Evolutionary conservation across 2,329 filamentous ascomycete species (phyloP).

Genomic region (Curvularia hawaiiensis): DNA sequence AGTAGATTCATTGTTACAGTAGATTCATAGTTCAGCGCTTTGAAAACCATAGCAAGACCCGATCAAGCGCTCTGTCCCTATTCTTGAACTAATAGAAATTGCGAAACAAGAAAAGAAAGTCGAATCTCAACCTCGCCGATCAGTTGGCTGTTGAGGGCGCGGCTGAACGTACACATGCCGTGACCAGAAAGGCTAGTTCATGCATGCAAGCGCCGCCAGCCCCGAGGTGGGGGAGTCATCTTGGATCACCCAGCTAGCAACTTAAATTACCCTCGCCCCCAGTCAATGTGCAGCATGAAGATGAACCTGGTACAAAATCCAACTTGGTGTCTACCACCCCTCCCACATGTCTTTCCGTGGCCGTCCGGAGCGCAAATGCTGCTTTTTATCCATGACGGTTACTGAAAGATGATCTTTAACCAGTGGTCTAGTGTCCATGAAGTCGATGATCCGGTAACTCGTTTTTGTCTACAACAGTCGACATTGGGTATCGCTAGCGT

Average conservation of each 20-base stretch:
- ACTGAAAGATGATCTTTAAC: neutral
- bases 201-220: neutral
- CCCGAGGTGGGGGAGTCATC: neutral
- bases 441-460: neutral
- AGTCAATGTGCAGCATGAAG: neutral
- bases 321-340: neutral
- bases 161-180: neutral
- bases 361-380: neutral
- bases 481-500: neutral
- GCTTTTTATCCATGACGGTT: no score
- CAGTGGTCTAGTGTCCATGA: neutral
- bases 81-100: neutral
- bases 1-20: no score
- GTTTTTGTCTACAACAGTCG: neutral
- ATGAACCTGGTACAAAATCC: neutral
- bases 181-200: neutral
- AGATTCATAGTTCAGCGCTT: no score
- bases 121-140: neutral
- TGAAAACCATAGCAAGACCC: neutral
- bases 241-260: neutral
- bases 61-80: neutral
- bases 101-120: neutral
- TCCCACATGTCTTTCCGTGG: neutral
- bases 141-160: neutral
- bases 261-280: neutral